Evolutionary conservation across 768 basidiomycete species (phyloP).

Genomic region (Macrocybe gigantea): DNA sequence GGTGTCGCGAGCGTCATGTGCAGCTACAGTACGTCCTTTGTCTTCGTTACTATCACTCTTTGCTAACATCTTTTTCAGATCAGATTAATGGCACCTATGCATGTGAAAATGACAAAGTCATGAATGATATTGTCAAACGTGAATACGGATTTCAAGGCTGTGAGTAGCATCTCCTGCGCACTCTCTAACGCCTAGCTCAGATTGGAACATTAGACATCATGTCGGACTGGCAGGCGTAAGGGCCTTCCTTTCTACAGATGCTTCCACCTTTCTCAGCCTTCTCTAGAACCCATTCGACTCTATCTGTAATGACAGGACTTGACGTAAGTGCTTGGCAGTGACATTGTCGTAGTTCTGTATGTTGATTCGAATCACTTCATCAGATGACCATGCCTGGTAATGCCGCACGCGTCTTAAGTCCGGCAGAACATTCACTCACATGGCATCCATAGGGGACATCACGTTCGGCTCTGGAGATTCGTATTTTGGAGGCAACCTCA

Average conservation of each 20-base stretch:
- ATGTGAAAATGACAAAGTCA: constrained; percentile 64
- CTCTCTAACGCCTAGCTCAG: background rate
- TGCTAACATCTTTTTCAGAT: constrained; percentile 30
- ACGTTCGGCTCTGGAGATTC: constrained; percentile 41
- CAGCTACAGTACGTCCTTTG: constrained; percentile 51
- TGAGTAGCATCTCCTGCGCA: constrained; percentile 19
- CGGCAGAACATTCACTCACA: background rate
- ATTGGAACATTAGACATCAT: constrained; percentile 40
- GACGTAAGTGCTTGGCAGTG: constrained; percentile 40
- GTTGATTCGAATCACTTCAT: background rate
- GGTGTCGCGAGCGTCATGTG: constrained; percentile 75
- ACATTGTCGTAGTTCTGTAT: background rate
- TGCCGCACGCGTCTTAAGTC: constrained; percentile 24
- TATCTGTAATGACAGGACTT: constrained; percentile 53
- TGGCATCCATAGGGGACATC: constrained; percentile 26
- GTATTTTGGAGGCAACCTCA: constrained; percentile 68
- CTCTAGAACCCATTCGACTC: constrained; percentile 48
- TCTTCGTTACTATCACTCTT: background rate
- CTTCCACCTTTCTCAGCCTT: background rate
- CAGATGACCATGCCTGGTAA: constrained; percentile 74
- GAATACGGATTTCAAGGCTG: constrained; percentile 77
- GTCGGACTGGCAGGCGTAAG: constrained; percentile 70
- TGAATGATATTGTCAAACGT: constrained; percentile 72
- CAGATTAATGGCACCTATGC: constrained; percentile 66
- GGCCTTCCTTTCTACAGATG: background rate